phyloP scores from a whole-genome alignment of 208 protist genomes.

The Tetramitus jugosus region DNA sequence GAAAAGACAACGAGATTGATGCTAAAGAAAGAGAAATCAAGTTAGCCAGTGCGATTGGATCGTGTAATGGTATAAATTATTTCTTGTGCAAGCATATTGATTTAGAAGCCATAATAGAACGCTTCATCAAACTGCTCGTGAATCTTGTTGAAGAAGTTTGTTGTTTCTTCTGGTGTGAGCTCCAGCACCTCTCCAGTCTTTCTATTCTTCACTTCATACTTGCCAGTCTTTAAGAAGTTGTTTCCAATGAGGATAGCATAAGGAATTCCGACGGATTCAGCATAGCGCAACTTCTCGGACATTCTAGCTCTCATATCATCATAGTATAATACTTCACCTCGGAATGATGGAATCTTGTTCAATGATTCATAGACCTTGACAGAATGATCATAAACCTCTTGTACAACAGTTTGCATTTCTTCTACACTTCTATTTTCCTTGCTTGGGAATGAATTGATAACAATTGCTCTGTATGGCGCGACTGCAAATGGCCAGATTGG shows the following conservation, averaged over 20 bases:
- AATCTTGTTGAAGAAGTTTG: no score
- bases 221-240: not conserved
- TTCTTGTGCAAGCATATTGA: no score
- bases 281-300: not conserved
- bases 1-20: no score
- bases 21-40: no score
- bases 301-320: not conserved
- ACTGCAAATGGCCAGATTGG: constrained; percentile 1
- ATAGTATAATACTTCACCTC: not conserved
- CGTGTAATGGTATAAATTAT: no score
- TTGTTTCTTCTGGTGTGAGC: no score
- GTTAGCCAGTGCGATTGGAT: no score
- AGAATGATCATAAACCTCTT: not conserved
- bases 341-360: not conserved
- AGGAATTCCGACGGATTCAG: not conserved
- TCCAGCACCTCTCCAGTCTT: not conserved
- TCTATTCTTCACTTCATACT: not conserved
- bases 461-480: constrained; percentile 1
- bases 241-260: constrained; percentile 3
- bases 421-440: not conserved
- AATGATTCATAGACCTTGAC: not conserved
- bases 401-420: not conserved
- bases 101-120: no score
- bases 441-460: not conserved
- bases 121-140: no score